phyloP scores from a whole-genome alignment of 202 grass and related monocot genomes.

The Setaria viridis region DNA sequence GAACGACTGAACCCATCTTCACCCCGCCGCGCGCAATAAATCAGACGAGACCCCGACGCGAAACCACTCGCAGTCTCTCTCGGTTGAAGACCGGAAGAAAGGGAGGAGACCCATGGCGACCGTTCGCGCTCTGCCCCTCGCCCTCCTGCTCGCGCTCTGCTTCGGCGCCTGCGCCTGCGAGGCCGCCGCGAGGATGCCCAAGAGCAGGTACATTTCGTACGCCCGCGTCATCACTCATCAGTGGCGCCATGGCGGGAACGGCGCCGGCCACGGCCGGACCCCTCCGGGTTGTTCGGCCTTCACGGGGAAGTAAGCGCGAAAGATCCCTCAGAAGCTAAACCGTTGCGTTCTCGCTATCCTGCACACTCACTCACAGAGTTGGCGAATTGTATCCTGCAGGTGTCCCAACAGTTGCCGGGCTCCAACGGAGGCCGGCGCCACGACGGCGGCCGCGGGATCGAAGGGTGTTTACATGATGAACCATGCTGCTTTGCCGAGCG shows the following conservation, averaged over 20 bases:
- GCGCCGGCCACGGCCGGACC: neutral
- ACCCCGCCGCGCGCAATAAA: neutral
- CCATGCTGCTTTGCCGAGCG: neutral
- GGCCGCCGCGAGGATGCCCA: neutral
- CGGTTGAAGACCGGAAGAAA: neutral
- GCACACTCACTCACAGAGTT: neutral
- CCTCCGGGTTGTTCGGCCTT: neutral
- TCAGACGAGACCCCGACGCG: neutral
- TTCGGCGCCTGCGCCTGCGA: neutral
- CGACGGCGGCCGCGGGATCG: neutral
- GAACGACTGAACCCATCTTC: neutral
- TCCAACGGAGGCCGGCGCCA: no score
- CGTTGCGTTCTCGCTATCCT: neutral
- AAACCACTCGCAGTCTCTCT: neutral
- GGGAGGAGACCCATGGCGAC: neutral
- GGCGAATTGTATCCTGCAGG: neutral
- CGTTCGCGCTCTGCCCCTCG: neutral
- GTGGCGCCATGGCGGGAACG: no score
- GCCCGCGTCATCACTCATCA: no score
- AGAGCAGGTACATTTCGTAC: neutral
- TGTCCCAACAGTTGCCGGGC: neutral
- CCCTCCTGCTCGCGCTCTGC: conserved; percentile 1
- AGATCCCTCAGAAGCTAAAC: neutral
- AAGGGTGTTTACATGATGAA: neutral
- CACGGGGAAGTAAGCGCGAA: neutral